Percentiles rank a stretch among this genome's conserved stretches.
These are phyloP conservation scores for Leucosporidium yakuticum DNA, from an alignment of 768 basidiomycete species.

Conservation along the genomic window DNA sequence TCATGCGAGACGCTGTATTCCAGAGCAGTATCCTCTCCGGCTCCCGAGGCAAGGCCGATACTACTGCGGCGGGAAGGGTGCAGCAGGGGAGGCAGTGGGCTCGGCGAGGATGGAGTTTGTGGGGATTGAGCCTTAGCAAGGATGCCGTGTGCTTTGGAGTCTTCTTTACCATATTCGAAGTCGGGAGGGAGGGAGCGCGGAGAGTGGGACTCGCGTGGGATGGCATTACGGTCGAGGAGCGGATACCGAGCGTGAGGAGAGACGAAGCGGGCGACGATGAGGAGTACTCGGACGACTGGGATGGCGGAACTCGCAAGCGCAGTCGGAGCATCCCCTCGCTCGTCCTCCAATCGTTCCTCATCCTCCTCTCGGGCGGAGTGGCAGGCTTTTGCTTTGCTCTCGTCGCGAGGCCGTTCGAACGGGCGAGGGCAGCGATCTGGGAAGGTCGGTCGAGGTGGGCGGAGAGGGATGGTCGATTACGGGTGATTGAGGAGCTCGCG, in stretches of 20 bases:
- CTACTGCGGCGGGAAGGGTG: not conserved
- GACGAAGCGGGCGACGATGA: not conserved
- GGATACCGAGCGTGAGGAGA: not conserved
- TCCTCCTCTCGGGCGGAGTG: slow-evolving; percentile 18
- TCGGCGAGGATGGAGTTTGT: slow-evolving; percentile 30
- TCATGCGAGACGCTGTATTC: slow-evolving; percentile 28
- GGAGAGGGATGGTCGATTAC: slow-evolving; percentile 7
- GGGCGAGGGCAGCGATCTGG: slow-evolving; percentile 19
- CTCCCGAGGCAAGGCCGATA: too few species aligned
- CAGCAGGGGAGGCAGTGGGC: slow-evolving; percentile 20
- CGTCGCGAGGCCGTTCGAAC: slow-evolving; percentile 28
- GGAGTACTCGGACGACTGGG: not conserved
- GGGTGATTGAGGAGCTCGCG: slow-evolving; percentile 9
- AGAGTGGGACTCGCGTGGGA: slow-evolving; percentile 18
- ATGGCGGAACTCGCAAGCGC: slow-evolving; percentile 7
- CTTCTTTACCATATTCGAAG: slow-evolving; percentile 37
- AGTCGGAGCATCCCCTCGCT: not conserved
- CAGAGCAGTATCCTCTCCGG: not conserved
- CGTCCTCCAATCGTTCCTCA: slow-evolving; percentile 13
- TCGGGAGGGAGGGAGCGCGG: slow-evolving; percentile 22
- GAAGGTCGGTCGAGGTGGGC: slow-evolving; percentile 24
- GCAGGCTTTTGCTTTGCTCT: slow-evolving; percentile 24
- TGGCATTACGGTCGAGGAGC: not conserved
- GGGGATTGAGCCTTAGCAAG: slow-evolving; percentile 27
- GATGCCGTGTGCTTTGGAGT: slow-evolving; percentile 35